Evolutionary conservation across 352 stramenopile species (phyloP).

Genomic region (Phytophthora fragariae): DNA sequence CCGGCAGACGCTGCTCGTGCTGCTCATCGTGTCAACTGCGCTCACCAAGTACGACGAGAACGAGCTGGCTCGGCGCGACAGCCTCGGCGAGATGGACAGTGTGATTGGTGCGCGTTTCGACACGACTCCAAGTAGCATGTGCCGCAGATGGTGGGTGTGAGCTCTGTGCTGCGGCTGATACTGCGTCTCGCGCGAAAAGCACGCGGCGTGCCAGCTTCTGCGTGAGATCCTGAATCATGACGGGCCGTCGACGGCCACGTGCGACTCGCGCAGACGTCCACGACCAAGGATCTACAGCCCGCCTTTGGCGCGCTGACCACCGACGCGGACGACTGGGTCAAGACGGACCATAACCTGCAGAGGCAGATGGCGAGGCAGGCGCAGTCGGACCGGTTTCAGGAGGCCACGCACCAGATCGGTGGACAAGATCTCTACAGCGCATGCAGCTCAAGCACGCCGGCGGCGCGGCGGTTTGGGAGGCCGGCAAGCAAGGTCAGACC

Average conservation of each 20-base stretch:
- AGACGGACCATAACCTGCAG: neutral
- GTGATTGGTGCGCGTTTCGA: conserved; percentile 7
- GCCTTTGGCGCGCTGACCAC: neutral
- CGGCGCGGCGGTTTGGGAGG: too few relatives aligned
- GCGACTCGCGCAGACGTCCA: conserved; percentile 3
- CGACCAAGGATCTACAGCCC: conserved; percentile 4
- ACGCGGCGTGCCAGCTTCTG: conserved; percentile 2
- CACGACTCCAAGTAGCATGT: conserved; percentile 17
- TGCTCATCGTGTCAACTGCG: too few relatives aligned
- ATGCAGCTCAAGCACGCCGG: too few relatives aligned
- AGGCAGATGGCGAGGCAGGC: too few relatives aligned
- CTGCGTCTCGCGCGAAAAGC: conserved; percentile 15
- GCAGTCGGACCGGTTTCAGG: neutral
- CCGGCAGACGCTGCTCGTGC: too few relatives aligned
- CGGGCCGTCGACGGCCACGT: neutral
- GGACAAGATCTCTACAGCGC: too few relatives aligned
- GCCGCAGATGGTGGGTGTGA: conserved; percentile 3
- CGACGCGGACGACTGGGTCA: conserved; percentile 1
- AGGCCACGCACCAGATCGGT: too few relatives aligned
- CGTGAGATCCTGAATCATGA: conserved; percentile 5
- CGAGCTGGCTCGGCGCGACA: too few relatives aligned
- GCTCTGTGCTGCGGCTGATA: conserved; percentile 12
- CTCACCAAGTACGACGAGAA: too few relatives aligned
- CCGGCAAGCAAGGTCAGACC: too few relatives aligned
- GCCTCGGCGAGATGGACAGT: conserved; percentile 6